Conservation (phyloP, 108 stramenopile species). For the Hondaea fermentalgiana region DNA sequence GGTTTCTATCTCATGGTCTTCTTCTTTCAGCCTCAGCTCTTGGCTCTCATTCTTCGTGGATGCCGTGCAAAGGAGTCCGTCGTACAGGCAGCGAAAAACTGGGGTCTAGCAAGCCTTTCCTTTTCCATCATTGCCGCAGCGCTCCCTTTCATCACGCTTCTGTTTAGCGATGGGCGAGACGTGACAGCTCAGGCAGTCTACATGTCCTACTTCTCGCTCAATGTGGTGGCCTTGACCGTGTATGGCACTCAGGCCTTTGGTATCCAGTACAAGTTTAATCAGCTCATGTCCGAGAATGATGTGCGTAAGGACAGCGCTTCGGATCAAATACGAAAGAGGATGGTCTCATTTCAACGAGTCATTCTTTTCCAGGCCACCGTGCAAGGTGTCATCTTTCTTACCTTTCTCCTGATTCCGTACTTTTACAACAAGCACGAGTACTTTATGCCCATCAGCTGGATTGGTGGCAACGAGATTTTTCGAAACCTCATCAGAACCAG, state of each 20-base stretch:
- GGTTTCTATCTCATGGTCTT: background rate
- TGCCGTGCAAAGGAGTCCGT: background rate
- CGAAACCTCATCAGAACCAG: too few relatives aligned
- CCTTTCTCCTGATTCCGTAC: background rate
- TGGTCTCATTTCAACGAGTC: background rate
- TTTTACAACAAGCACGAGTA: constrained; percentile 16
- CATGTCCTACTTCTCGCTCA: background rate
- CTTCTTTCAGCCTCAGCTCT: background rate
- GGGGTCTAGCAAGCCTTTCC: background rate
- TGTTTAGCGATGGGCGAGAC: background rate
- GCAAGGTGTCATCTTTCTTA: background rate
- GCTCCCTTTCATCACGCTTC: background rate
- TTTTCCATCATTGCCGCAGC: background rate
- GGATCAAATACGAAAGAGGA: background rate
- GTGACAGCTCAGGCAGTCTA: background rate
- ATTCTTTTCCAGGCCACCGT: background rate
- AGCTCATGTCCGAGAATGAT: background rate
- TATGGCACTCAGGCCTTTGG: background rate
- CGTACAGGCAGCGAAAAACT: background rate
- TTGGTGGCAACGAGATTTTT: background rate
- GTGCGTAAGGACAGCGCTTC: background rate
- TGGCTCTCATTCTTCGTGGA: background rate
- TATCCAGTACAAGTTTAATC: background rate
- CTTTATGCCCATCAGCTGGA: constrained; percentile 12
- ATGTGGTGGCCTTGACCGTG: background rate